Base-by-base conservation (phyloP, 1,284 basidiomycete genomes). In the Leccinum subfulvum region DNA sequence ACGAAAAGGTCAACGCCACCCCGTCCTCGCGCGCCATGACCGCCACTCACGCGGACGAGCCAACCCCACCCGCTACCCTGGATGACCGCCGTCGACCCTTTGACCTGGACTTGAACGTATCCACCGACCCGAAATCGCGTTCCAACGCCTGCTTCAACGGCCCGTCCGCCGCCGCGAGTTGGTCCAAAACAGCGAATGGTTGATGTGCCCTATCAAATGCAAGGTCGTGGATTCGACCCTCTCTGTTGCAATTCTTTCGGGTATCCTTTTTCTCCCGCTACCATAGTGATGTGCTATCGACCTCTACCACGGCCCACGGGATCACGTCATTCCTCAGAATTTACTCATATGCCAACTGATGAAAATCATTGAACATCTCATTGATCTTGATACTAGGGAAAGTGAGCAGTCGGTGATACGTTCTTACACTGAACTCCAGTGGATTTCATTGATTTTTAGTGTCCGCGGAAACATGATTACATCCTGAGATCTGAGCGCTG, bases 41-140 rank as follows among this genome's bases (percentile, higher is more conserved):
- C 35, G 35, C 52, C 37, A 56, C 88, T 68, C 30, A 30, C 30
- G 30, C 30, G 30, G 65, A 89, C 91, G 64, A 98, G 84, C 97
- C 97, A 98, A 58, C 95, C 96, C 97, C 97, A 99, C 21, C 97
- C 97, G 66, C 92, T 95, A 55, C 97, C 97, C 79, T 99, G 97
- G 68, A 99, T 91, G 61, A 84, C 94, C 54, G 92, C 92, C n/a
- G 96, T 96, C 68, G 85, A 85, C 30, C 94, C 77, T 79, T 96
- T 98, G 76, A 86, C 67, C 85, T 82, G 67, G 82, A 83, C 78
- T 96, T 97, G 77, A 98, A 87, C 63, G 84, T 84, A 66, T 91
- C 90, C 75, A 98, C 78, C 14, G 88, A 88, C 60, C 95, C 95
- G 77, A 96, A 99, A 71, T 91, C 89, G 62, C 85, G 82, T 68